A percentile compares a stretch with the other conserved stretches of the same genome.
phyloP scores from a whole-genome alignment of 805 yeast genomes.

The Metschnikowia dekortorum region DNA sequence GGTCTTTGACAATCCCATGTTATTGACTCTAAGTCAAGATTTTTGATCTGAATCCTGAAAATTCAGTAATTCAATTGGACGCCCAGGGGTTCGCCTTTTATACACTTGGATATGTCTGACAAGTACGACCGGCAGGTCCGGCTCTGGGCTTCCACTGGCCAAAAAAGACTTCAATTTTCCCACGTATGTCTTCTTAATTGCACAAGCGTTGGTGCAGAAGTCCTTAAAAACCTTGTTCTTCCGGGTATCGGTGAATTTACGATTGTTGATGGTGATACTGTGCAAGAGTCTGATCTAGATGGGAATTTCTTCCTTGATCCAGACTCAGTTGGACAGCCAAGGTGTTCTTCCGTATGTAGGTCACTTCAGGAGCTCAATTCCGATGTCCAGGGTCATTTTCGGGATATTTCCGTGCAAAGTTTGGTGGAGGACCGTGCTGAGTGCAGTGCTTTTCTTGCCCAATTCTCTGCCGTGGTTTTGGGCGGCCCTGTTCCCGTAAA shows the following conservation, averaged over 20 bases:
- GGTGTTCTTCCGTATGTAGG: slow-evolving; percentile 36
- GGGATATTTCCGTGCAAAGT: slow-evolving; percentile 10
- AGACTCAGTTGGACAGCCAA: slow-evolving; percentile 38
- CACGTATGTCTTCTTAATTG: slow-evolving; percentile 61
- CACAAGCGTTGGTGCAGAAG: slow-evolving; percentile 58
- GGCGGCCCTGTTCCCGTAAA: slow-evolving; percentile 23
- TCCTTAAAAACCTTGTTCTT: slow-evolving; percentile 69
- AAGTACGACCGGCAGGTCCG: slow-evolving; percentile 86
- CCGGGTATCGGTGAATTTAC: slow-evolving; percentile 68
- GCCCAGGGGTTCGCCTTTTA: not conserved
- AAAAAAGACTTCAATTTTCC: slow-evolving; percentile 50
- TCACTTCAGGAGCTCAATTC: slow-evolving; percentile 56
- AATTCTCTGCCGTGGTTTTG: slow-evolving; percentile 48
- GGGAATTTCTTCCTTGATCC: slow-evolving; percentile 59
- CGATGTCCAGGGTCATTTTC: slow-evolving; percentile 44
- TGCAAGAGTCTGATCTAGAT: slow-evolving; percentile 42
- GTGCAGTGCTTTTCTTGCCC: slow-evolving; percentile 36
- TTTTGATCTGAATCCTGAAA: too few relatives aligned
- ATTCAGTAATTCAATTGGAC: too few relatives aligned
- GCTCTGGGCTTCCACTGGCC: slow-evolving; percentile 82
- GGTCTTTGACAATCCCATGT: too few relatives aligned
- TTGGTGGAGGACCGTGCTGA: slow-evolving; percentile 4
- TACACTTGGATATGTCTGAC: slow-evolving; percentile 5
- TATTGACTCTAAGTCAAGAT: too few relatives aligned
- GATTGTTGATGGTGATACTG: slow-evolving; percentile 46